Evolutionary conservation across 805 yeast species (phyloP), one percentile per base, ranked within the genome.

Genomic region (Clavispora phyllophila): DNA sequence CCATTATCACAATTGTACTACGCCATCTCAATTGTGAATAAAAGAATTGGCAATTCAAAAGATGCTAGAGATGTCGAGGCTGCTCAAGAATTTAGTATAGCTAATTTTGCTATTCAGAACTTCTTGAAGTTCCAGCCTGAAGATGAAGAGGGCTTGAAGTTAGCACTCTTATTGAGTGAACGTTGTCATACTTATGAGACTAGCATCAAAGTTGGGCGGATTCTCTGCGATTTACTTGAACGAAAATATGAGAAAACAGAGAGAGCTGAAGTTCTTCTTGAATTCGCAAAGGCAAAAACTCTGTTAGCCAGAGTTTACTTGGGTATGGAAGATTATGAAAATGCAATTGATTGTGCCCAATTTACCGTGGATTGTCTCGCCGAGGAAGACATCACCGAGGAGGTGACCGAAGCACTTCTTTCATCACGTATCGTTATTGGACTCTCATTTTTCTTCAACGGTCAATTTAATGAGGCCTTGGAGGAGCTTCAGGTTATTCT

Each of bases 341-440:
- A 55, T 3, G 87, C 96, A 0, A 60, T 86, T 34, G 86, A 79
- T 42, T 64, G 72, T 39, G 81, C 91, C 0, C 73, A 79, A 40
- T 62, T 72, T 44, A 76, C 82, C 0, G 60, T 78, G 38, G 79
- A 76, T 34, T 60, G 82, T 17, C 63, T 66, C 7, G 76, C 69
- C 3, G 72, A 59, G 6, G 66, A 64, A 3, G 64, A 55, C 3
- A 56, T 61, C 5, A 63, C 59, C 3, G 46, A 45, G 6, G 46
- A 46, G 8, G 42, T 57, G 8, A 61, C 62, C 49, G 53, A 58
- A 50, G 51, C 57, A 3, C 49, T 62, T 46, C 62, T 82, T 22
- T 85, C 96, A 0, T 74, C 82, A 10, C 66, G 81, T 43, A 71
- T 87, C 2, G 83, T 84, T 1, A 63, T 80, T n/a, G 98, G 96